Evolutionary conservation across 2,329 filamentous ascomycete species (phyloP).

Genomic region (Leptographium wingfieldii): DNA sequence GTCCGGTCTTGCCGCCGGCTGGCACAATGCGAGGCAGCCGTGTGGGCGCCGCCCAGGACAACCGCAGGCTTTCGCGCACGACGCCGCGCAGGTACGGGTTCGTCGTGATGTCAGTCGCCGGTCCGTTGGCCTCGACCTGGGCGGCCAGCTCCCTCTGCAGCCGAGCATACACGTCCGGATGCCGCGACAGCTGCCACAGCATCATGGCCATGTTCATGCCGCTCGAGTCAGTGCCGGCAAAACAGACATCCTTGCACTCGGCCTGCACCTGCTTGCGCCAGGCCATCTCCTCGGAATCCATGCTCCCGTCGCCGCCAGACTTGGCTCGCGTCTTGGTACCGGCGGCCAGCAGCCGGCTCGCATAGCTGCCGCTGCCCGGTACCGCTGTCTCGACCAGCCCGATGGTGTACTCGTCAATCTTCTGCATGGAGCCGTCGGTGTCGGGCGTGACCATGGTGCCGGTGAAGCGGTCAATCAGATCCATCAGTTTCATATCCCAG

Average conservation of each 20-base stretch:
- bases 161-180: not conserved
- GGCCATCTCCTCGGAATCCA: not conserved
- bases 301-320: not conserved
- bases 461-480: slow-evolving; percentile 3
- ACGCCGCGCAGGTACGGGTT: slow-evolving; percentile 9
- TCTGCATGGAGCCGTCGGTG: slow-evolving; percentile 1
- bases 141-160: not conserved
- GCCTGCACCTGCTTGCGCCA: slow-evolving; percentile 2
- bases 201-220: slow-evolving; percentile 9
- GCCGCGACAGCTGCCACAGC: slow-evolving; percentile 4
- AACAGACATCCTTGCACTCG: slow-evolving; percentile 9
- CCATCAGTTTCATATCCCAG: slow-evolving; percentile 6
- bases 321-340: not conserved
- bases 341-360: slow-evolving; percentile 2
- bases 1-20: not conserved
- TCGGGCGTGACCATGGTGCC: not conserved
- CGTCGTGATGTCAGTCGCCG: not conserved
- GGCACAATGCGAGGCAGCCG: slow-evolving; percentile 9
- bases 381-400: slow-evolving; percentile 1
- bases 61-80: slow-evolving; percentile 11
- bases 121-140: not conserved
- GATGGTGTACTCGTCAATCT: slow-evolving; percentile 3
- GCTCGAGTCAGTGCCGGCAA: slow-evolving; percentile 10
- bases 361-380: slow-evolving; percentile 3
- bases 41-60: slow-evolving; percentile 10